phyloP scores from a whole-genome alignment of 306 rosid species.

The Carpinus fangiana region DNA sequence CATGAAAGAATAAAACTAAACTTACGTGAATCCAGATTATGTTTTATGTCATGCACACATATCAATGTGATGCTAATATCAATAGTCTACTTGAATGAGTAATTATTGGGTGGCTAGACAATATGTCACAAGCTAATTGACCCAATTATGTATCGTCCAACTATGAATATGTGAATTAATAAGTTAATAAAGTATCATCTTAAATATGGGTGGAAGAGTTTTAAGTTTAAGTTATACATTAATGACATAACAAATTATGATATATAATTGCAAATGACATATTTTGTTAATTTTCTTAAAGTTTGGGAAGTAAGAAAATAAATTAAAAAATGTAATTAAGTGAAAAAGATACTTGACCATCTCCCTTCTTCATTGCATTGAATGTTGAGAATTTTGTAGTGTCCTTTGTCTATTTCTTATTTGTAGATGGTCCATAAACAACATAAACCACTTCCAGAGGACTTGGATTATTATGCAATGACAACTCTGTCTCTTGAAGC shows the following conservation, averaged over 20 bases:
- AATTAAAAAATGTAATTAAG: background rate
- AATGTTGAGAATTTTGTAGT: constrained; percentile 8
- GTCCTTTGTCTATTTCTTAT: constrained; percentile 20
- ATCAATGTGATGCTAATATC: background rate
- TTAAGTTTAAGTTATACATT: background rate
- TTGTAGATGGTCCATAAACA: constrained; percentile 81
- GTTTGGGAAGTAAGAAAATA: background rate
- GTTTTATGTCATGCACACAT: background rate
- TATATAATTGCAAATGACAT: background rate
- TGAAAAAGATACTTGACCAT: too few species aligned
- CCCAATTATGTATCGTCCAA: background rate
- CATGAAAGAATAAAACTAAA: background rate
- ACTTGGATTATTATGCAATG: constrained; percentile 80
- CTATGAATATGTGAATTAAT: background rate
- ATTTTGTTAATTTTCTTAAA: background rate
- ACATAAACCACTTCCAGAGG: constrained; percentile 82
- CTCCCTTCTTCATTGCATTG: background rate
- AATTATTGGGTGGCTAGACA: background rate
- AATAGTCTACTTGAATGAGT: background rate
- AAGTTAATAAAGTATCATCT: too few species aligned
- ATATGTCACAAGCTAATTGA: background rate
- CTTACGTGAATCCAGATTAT: background rate
- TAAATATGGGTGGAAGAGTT: background rate
- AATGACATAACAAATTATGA: background rate
- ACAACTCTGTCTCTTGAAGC: constrained; percentile 85